These are phyloP conservation scores for Delonix regia DNA, from an alignment of 306 rosid species.

Conservation along the genomic window DNA sequence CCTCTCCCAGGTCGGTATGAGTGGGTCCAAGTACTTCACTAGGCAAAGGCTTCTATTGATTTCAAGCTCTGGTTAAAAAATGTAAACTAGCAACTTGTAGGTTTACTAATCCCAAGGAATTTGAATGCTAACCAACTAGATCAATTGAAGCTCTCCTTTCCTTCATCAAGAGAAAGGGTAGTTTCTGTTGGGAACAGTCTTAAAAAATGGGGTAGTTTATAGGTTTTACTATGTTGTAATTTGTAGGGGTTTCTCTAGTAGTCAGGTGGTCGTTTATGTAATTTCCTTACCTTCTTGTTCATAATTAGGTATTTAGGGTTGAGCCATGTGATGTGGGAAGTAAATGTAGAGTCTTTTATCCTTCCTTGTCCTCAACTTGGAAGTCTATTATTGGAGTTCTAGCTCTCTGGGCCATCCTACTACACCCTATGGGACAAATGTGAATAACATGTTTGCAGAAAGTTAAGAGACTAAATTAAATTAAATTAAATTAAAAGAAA, in stretches of 20 bases:
- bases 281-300: slow-evolving; percentile 40
- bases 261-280: slow-evolving; percentile 31
- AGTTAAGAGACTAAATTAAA: too few species aligned
- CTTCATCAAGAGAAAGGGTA: slow-evolving; percentile 22
- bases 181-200: slow-evolving; percentile 13
- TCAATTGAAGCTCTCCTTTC: slow-evolving; percentile 26
- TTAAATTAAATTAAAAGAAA: too few species aligned
- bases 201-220: slow-evolving; percentile 29
- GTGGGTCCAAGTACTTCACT: slow-evolving; percentile 77
- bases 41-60: slow-evolving; percentile 31
- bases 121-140: slow-evolving; percentile 28
- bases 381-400: not conserved
- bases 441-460: too few species aligned
- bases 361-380: slow-evolving; percentile 1
- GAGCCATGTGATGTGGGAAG: slow-evolving; percentile 36
- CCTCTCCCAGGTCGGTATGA: slow-evolving; percentile 87
- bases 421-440: too few species aligned
- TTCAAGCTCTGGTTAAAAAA: slow-evolving; percentile 34
- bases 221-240: slow-evolving; percentile 34
- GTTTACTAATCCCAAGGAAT: slow-evolving; percentile 28
- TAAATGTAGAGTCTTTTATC: slow-evolving; percentile 33
- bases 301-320: slow-evolving; percentile 46
- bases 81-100: slow-evolving; percentile 44
- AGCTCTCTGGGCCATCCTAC: not conserved
- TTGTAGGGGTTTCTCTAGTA: slow-evolving; percentile 47